phyloP scores from a whole-genome alignment of 2,329 filamentous ascomycete genomes.

The Colletotrichum limetticola region DNA sequence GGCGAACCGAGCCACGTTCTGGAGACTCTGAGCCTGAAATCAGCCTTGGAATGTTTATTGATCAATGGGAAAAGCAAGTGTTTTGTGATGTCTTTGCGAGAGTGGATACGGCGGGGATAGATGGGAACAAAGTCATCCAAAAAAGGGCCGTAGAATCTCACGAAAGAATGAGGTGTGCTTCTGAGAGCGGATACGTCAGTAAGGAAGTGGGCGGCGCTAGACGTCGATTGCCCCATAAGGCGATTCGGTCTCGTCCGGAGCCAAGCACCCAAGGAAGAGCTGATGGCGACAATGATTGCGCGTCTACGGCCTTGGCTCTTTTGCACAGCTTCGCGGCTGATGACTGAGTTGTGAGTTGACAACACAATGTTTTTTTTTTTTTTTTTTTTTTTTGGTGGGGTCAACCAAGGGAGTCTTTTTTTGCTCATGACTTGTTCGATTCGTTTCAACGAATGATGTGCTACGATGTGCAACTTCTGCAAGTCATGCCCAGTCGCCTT shows the following conservation, averaged over 20 bases:
- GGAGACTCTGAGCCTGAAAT: too few species aligned
- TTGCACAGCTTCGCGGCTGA: slow-evolving; percentile 18
- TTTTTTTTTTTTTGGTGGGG: background rate
- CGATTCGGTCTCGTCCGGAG: slow-evolving; percentile 31
- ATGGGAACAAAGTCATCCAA: slow-evolving; percentile 9
- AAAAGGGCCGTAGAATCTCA: slow-evolving; percentile 13
- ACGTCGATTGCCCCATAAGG: slow-evolving; percentile 11
- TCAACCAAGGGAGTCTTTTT: background rate
- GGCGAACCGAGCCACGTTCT: background rate
- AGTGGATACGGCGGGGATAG: slow-evolving; percentile 29
- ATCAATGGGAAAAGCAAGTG: background rate
- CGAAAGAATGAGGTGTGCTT: background rate
- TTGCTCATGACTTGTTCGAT: background rate
- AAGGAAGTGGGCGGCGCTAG: slow-evolving; percentile 12
- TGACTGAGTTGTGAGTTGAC: slow-evolving; percentile 18
- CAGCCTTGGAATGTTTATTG: too few species aligned
- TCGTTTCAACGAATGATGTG: background rate
- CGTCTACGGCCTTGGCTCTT: slow-evolving; percentile 35
- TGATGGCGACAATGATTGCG: slow-evolving; percentile 36
- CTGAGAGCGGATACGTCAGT: background rate
- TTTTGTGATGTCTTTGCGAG: background rate
- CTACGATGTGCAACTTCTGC: background rate
- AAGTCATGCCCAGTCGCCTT: background rate
- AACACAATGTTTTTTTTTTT: background rate
- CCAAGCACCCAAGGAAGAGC: slow-evolving; percentile 16